Percentiles rank a stretch among this genome's conserved stretches.
Evolutionary conservation across 2,329 filamentous ascomycete genomes (phyloP).

Genomic region (Aspergillus sp.): DNA sequence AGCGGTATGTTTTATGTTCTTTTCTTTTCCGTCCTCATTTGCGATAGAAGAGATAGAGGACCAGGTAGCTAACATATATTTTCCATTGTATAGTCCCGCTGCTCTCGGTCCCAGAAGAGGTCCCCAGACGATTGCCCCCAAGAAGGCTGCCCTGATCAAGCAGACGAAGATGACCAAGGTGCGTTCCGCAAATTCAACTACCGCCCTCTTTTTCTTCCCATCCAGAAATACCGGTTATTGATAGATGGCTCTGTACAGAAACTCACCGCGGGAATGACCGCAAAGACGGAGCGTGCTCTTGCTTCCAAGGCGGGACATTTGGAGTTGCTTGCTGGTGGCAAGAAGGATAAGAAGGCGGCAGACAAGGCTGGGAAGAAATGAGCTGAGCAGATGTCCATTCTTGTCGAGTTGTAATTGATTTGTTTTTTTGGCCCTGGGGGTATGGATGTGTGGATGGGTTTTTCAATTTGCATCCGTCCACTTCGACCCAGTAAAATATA

Average conservation of each 20-base stretch:
- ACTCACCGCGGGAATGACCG: constrained; percentile 57
- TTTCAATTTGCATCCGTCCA: background rate
- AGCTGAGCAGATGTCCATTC: too few relatives aligned
- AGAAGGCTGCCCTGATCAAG: constrained; percentile 57
- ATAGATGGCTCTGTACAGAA: constrained; percentile 38
- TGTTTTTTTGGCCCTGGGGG: too few relatives aligned
- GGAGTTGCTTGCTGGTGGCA: constrained; percentile 63
- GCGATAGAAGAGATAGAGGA: background rate
- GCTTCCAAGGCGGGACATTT: constrained; percentile 66
- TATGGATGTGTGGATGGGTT: too few relatives aligned
- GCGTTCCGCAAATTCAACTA: background rate
- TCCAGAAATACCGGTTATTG: background rate
- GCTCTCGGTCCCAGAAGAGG: constrained; percentile 53
- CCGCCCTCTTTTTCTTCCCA: background rate
- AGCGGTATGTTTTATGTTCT: constrained; percentile 27
- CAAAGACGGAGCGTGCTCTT: constrained; percentile 63
- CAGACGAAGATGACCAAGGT: constrained; percentile 62
- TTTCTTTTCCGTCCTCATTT: background rate
- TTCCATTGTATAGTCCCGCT: constrained; percentile 10
- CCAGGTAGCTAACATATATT: background rate
- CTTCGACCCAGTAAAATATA: too few relatives aligned
- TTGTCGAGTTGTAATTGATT: too few relatives aligned
- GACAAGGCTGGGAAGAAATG: too few relatives aligned
- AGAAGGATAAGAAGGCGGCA: constrained; percentile 50
- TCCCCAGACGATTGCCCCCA: constrained; percentile 60